phyloP scores from a whole-genome alignment of 2,329 filamentous ascomycete species.

The Sclerotinia glacialis region DNA sequence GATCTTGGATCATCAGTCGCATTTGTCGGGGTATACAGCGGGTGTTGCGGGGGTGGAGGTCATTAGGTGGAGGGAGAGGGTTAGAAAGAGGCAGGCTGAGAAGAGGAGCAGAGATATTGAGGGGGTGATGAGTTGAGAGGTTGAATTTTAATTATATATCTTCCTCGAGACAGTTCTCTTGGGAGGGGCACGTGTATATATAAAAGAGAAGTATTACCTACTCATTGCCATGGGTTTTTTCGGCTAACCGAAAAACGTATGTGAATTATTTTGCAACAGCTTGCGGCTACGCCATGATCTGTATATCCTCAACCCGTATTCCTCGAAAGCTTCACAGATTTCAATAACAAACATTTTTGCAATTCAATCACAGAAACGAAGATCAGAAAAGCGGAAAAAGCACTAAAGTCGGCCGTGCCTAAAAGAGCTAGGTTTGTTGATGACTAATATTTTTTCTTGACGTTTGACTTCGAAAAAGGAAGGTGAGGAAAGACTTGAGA shows the following conservation, averaged over 20 bases:
- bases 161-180: neutral
- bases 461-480: neutral
- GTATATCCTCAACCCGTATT: neutral
- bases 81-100: conserved; percentile 31
- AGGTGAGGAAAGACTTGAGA: too few species aligned
- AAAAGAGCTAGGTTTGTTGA: neutral
- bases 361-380: too few species aligned
- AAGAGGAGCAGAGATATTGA: conserved; percentile 31
- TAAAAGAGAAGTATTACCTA: neutral
- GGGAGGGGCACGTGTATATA: neutral
- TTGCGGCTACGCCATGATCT: neutral
- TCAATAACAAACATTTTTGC: too few species aligned
- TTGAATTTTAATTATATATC: neutral
- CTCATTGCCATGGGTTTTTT: neutral
- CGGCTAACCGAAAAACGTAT: neutral
- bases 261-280: neutral
- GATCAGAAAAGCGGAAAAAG: too few species aligned
- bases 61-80: conserved; percentile 30
- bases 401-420: too few species aligned
- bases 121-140: conserved; percentile 17
- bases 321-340: neutral
- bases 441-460: neutral
- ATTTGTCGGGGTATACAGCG: conserved; percentile 41
- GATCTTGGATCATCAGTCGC: conserved; percentile 42
- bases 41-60: conserved; percentile 36